Evolutionary conservation across 1,139 yeast species (phyloP).

Genomic region (Meyerozyma carpophila): DNA sequence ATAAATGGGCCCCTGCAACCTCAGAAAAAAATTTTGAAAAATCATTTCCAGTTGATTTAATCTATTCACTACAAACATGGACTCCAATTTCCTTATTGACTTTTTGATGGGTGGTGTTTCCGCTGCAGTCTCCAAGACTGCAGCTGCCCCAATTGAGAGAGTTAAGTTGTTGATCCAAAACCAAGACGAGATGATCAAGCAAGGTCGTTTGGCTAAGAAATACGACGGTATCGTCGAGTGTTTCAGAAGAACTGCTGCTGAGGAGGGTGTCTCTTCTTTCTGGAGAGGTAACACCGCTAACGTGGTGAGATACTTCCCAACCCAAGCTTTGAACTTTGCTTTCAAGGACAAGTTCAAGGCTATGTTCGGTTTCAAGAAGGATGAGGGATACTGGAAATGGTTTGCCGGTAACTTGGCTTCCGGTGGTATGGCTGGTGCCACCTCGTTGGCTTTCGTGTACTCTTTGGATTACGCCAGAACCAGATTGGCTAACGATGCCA

Average conservation of each 20-base stretch:
- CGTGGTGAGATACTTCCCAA: conserved; percentile 81
- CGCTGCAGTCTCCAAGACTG: conserved; percentile 81
- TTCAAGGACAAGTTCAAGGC: conserved; percentile 80
- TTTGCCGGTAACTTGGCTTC: conserved; percentile 78
- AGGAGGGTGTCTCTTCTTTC: conserved; percentile 67
- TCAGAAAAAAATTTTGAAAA: background rate
- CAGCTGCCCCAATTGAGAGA: conserved; percentile 83
- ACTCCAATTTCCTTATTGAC: conserved; percentile 40
- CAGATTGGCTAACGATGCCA: conserved; percentile 79
- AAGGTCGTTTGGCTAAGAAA: conserved; percentile 63
- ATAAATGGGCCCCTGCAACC: conserved; percentile 1
- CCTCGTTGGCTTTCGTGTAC: conserved; percentile 70
- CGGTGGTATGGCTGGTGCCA: conserved; percentile 82
- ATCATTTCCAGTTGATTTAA: background rate
- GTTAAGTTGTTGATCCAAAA: conserved; percentile 76
- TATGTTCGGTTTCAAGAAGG: conserved; percentile 71
- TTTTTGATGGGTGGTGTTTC: conserved; percentile 80
- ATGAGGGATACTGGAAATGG: conserved; percentile 63
- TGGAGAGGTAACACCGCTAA: conserved; percentile 88
- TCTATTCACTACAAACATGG: conserved; percentile 1
- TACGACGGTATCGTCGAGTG: conserved; percentile 69
- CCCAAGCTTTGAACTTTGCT: conserved; percentile 81
- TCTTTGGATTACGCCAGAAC: conserved; percentile 81
- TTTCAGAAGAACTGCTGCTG: conserved; percentile 67
- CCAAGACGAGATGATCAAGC: conserved; percentile 81